phyloP scores from a whole-genome alignment of 305 asterid genomes.

The Fraxinus latifolia region DNA sequence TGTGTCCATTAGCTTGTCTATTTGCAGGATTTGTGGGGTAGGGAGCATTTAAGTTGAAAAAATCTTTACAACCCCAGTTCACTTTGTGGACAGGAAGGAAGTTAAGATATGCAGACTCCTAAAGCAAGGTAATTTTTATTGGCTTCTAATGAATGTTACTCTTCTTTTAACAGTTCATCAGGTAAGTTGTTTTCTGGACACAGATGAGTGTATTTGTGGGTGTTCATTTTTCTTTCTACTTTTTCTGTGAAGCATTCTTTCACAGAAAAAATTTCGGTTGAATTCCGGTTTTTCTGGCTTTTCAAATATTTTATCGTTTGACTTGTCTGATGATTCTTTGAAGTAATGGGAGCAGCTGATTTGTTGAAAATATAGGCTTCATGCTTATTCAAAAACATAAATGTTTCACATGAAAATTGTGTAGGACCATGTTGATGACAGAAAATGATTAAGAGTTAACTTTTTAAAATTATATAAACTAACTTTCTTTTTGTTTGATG shows the following conservation, averaged over 20 bases:
- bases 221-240: neutral
- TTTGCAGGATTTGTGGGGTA: slow-evolving; percentile 48
- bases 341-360: neutral
- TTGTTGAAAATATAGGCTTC: neutral
- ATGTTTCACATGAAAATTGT: neutral
- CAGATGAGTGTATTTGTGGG: neutral
- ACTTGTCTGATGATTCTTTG: neutral
- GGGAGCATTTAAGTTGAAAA: slow-evolving; percentile 34
- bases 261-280: neutral
- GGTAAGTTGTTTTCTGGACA: slow-evolving; percentile 4
- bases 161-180: slow-evolving; percentile 9
- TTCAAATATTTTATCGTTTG: neutral
- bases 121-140: slow-evolving; percentile 58
- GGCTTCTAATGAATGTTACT: slow-evolving; percentile 26
- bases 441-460: neutral
- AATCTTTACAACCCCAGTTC: slow-evolving; percentile 17
- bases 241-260: neutral
- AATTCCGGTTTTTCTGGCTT: neutral
- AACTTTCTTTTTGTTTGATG: neutral
- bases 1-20: slow-evolving; percentile 28
- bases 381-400: neutral
- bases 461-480: neutral
- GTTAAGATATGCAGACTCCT: slow-evolving; percentile 65
- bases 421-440: neutral
- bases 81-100: slow-evolving; percentile 27